Evolutionary conservation across 2,329 filamentous ascomycete species (phyloP), one percentile per base, ranked within the genome.

Genomic region (Calonectria pseudoturangicola): DNA sequence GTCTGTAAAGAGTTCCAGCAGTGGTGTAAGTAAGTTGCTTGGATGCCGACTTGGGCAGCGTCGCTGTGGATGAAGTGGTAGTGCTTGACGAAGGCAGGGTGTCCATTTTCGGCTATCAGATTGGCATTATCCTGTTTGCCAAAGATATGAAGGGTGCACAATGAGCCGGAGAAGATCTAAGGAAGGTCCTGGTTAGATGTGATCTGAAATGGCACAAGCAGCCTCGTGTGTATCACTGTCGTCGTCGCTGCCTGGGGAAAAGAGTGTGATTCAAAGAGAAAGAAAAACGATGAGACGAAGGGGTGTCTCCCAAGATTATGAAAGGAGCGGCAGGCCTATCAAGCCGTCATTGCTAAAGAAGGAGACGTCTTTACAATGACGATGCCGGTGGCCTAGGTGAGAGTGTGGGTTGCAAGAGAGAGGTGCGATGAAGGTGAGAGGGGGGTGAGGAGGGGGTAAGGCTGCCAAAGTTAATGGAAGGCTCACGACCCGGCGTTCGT

Each of bases 1-100:
- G 88, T 41, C 89, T 88, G 81, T 89, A 90, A 58, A 89, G 83
- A 4, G 89, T 90, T n/a, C 89, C 89, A 27, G 89, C 89, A 9
- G 89, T 90, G 18, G 88, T 90, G 77, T 90, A 91, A 54, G 85
- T 87, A 30, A 83, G 83, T 73, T 85, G 85, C 68, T 78, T 82
- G 70, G 72, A 76, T 43, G 76, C 72, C 45, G 76, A 76, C 33
- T 70, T 70, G 63, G 78, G 74, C 51, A 77, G 79, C 54, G 75
- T 75, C 39, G 78, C 47, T 28, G 68, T 75, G 41, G 76, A 74
- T 62, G 79, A 77, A 51, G 74, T 68, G 66, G 77, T 71, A 68
- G 73, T 79, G 67, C 68, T 72, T 70, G 76, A 75, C 63, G 81
- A 79, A 71, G 80, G 79, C 64, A 76, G 64, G 51, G 76, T 76